Evolutionary conservation across 2,329 filamentous ascomycete genomes (phyloP), one percentile per base, ranked within the genome.

Genomic region (Hawksworthiomyces lignivorus): DNA sequence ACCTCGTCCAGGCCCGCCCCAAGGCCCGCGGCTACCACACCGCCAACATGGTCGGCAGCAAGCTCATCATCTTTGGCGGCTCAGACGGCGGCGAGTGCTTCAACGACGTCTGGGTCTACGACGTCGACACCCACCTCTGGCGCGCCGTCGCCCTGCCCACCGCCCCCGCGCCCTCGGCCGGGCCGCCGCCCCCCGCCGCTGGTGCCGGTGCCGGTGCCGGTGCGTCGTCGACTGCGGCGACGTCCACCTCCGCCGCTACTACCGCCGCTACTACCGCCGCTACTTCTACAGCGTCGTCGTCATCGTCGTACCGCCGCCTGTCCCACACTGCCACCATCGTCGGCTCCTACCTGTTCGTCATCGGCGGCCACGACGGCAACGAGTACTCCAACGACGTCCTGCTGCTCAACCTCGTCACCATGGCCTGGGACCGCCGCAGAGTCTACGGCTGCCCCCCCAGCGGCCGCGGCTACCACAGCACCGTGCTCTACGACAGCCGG

Each of bases 41-140:
- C 5, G 80, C 80, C 49, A 84, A 84, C 56, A 83, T 84, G 72
- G 79, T 84, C 32, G 80, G 79, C 49, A 73, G 72, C 60, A 84
- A 84, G 62, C 72, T 84, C 47, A 83, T 84, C 57, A 78, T 84
- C 52, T 84, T 75, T 56, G 80, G 80, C 29, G 80, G 80, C 26
- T 82, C 77, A 4, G 80, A 84, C 56, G 80, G 80, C 49, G 77
- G 77, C 39, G 79, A 84, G 60, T 84, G 80, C 61, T 84, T 84
- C 61, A 73, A 80, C 56, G 80, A 84, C 54, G 80, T 84, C 30
- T 84, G 80, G 80, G 74, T 84, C 22, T 84, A 82, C 61, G 79
- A 84, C 55, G 73, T 83, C 6, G 79, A 84, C 38, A 70, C 67
- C 29, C 68, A 73, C 44, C 50, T 65, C 19, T 84, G 81, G 77